phyloP scores from a whole-genome alignment of 2,329 filamentous ascomycete species.

The Arthrobotrys musiformis region DNA sequence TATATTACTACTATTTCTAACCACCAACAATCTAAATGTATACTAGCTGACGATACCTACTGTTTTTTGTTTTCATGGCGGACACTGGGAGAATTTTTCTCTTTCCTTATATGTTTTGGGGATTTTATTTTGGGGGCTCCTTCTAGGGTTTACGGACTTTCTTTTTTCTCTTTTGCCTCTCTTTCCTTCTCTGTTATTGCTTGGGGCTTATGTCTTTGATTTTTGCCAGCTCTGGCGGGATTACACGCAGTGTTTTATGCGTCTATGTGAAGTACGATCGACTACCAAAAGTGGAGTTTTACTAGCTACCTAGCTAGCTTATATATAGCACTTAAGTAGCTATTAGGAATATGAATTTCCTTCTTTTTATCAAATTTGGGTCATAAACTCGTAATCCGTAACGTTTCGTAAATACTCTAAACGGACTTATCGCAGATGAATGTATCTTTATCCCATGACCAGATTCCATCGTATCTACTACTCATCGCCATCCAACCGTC shows the following conservation, averaged over 20 bases:
- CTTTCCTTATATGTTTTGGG: neutral
- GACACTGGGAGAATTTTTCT: conserved; percentile 18
- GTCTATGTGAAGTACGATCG: neutral
- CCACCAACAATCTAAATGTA: conserved; percentile 38
- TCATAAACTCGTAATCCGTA: neutral
- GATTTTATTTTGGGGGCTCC: neutral
- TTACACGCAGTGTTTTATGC: neutral
- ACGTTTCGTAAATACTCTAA: neutral
- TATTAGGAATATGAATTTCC: conserved; percentile 15
- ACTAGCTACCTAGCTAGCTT: neutral
- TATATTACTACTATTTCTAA: conserved; percentile 49
- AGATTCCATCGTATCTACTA: too few species aligned
- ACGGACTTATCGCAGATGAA: neutral
- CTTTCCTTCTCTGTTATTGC: neutral
- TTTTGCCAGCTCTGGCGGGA: neutral
- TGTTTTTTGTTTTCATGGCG: conserved; percentile 15
- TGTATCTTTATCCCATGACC: too few species aligned
- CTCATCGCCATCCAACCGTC: conserved; percentile 19
- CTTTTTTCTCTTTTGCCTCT: neutral
- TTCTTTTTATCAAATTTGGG: neutral
- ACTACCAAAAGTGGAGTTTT: conserved; percentile 21
- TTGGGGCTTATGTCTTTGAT: conserved; percentile 2
- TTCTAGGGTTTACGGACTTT: conserved; percentile 21
- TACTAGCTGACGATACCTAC: conserved; percentile 55
- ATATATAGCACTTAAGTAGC: neutral